Percentiles rank a stretch among this genome's conserved stretches.
Evolutionary conservation across 1,284 basidiomycete species (phyloP).

Genomic region (Papiliotrema fonsecae): DNA sequence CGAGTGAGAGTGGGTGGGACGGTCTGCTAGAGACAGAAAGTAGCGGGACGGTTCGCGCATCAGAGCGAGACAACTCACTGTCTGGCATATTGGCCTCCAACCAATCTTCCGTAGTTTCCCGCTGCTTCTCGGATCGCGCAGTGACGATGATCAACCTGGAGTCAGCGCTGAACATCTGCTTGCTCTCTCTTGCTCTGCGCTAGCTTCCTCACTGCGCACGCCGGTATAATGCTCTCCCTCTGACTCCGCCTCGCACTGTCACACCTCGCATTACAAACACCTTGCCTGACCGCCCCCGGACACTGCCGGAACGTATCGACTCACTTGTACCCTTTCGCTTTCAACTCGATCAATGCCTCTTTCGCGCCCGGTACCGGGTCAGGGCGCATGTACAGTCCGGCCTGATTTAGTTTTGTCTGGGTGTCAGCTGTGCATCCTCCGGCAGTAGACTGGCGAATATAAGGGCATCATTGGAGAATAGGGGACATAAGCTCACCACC

Average conservation of each 20-base stretch:
- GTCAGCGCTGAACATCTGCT: background rate
- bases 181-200: too few relatives aligned
- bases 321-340: slow-evolving; percentile 58
- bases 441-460: background rate
- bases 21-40: too few relatives aligned
- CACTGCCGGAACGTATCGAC: too few relatives aligned
- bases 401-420: slow-evolving; percentile 19
- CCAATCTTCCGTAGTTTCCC: slow-evolving; percentile 64
- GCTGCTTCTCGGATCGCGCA: slow-evolving; percentile 58
- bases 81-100: slow-evolving; percentile 62
- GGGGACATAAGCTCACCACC: slow-evolving; percentile 26
- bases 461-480: background rate
- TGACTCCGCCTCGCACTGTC: too few relatives aligned
- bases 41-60: too few relatives aligned
- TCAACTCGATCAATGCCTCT: slow-evolving; percentile 57
- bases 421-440: background rate
- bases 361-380: slow-evolving; percentile 61
- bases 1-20: too few relatives aligned
- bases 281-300: too few relatives aligned
- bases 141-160: slow-evolving; percentile 60
- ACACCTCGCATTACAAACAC: too few relatives aligned
- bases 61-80: slow-evolving; percentile 43
- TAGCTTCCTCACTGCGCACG: too few relatives aligned
- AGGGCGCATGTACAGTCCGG: slow-evolving; percentile 48
- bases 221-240: too few relatives aligned